Evolutionary conservation across 495 filamentous ascomycete genomes (phyloP).

Genomic region (Staphylotrichum longicolle): DNA sequence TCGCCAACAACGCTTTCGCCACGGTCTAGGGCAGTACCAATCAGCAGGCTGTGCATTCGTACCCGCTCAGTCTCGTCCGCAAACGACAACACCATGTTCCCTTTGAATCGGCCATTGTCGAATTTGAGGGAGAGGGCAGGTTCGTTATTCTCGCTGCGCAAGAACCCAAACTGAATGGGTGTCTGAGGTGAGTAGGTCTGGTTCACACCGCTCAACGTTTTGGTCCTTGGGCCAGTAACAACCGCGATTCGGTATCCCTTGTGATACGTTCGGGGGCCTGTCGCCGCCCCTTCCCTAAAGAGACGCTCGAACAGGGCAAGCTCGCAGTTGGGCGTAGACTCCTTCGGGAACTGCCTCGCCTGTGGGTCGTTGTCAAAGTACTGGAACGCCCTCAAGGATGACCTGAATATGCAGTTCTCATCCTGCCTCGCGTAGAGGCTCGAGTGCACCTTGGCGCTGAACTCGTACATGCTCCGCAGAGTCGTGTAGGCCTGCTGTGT

Average conservation of each 20-base stretch:
- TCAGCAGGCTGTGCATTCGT: conserved; percentile 63
- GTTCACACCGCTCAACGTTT: conserved; percentile 69
- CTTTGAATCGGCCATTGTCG: conserved; percentile 60
- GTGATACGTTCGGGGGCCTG: conserved; percentile 65
- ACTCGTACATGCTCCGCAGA: conserved; percentile 77
- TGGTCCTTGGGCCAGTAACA: conserved; percentile 70
- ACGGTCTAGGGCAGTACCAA: conserved; percentile 58
- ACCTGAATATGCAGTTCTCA: conserved; percentile 64
- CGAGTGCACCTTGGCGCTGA: conserved; percentile 67
- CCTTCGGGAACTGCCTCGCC: conserved; percentile 66
- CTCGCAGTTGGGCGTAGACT: conserved; percentile 65
- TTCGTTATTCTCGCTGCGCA: conserved; percentile 63
- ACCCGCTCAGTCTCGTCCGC: conserved; percentile 64
- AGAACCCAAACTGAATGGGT: conserved; percentile 70
- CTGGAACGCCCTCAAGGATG: conserved; percentile 64
- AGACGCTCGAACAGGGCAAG: conserved; percentile 70
- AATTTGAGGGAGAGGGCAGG: conserved; percentile 68
- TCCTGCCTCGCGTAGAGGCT: conserved; percentile 62
- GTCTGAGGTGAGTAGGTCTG: conserved; percentile 58
- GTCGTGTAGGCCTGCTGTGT: conserved; percentile 69
- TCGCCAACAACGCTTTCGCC: conserved; percentile 63
- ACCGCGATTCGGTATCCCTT: conserved; percentile 73
- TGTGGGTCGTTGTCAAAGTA: conserved; percentile 68
- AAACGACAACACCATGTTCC: conserved; percentile 72
- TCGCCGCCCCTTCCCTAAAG: conserved; percentile 59